Evolutionary conservation across 1,284 basidiomycete species (phyloP).

Genomic region (Moniliophthora roreri): DNA sequence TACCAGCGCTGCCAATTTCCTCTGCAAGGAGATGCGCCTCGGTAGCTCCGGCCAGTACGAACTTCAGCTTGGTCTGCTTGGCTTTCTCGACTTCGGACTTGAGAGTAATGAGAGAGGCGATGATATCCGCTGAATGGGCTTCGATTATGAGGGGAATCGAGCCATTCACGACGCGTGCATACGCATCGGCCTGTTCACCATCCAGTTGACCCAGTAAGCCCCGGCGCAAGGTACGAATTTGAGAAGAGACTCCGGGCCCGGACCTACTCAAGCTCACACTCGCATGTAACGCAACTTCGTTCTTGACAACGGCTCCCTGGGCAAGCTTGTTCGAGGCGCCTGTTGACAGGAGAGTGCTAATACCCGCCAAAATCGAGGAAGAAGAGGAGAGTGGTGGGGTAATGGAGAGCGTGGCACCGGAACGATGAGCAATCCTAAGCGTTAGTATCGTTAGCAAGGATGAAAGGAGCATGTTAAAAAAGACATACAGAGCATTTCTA

Average conservation of each 20-base stretch:
- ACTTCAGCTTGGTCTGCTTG: conserved; percentile 25
- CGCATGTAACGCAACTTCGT: conserved; percentile 73
- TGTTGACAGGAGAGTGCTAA: conserved; percentile 65
- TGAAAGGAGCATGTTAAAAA: background rate
- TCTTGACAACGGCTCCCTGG: conserved; percentile 66
- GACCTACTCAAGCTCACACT: conserved; percentile 39
- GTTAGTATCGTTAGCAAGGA: background rate
- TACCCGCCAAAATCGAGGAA: conserved; percentile 65
- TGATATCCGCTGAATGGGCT: conserved; percentile 38
- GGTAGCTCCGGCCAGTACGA: conserved; percentile 47
- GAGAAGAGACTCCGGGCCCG: too few species aligned
- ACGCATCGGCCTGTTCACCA: too few species aligned
- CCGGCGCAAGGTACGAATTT: too few species aligned
- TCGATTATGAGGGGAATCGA: too few species aligned
- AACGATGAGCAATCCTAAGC: conserved; percentile 58
- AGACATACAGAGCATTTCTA: conserved; percentile 66
- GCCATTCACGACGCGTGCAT: too few species aligned
- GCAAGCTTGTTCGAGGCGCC: conserved; percentile 65
- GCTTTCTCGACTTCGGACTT: conserved; percentile 50
- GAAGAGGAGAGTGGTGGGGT: conserved; percentile 60
- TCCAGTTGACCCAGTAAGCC: too few species aligned
- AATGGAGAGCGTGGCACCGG: conserved; percentile 65
- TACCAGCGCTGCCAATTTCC: conserved; percentile 48
- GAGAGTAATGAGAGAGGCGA: conserved; percentile 61
- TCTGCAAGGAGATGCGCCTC: conserved; percentile 59